These are phyloP conservation scores for Gossypium australe DNA, from an alignment of 345 rosid species.

Conservation along the genomic window DNA sequence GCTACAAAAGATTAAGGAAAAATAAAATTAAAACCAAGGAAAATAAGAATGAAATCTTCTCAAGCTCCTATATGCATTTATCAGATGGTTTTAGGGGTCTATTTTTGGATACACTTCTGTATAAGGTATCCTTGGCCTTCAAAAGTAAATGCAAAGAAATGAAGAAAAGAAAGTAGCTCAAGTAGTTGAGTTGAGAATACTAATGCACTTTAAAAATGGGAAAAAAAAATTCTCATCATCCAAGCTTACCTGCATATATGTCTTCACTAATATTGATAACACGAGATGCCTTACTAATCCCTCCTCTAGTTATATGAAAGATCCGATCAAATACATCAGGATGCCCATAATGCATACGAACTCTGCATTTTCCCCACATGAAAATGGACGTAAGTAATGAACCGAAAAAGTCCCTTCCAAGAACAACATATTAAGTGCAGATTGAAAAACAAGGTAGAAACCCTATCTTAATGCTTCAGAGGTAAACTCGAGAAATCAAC, in stretches of 20 bases:
- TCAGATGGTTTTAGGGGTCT: not conserved
- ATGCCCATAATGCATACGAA: conserved; percentile 99
- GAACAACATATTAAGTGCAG: not conserved
- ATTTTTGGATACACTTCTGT: not conserved
- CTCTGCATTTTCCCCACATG: conserved; percentile 49
- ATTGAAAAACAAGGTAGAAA: not conserved
- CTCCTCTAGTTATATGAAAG: conserved; percentile 96
- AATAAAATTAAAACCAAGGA: too few relatives aligned
- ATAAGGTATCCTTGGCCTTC: not conserved
- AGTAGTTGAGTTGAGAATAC: not conserved
- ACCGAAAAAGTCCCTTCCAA: not conserved
- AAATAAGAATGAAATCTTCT: not conserved
- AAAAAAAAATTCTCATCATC: not conserved
- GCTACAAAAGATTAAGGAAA: too few relatives aligned
- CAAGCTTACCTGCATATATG: conserved; percentile 75
- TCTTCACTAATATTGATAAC: conserved; percentile 97
- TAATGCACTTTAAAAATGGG: not conserved
- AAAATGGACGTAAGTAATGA: not conserved
- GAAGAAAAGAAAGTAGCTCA: not conserved
- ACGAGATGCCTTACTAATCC: conserved; percentile 97
- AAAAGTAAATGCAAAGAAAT: not conserved
- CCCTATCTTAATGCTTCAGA: not conserved
- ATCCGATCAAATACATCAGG: conserved; percentile 97
- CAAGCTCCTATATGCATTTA: not conserved
- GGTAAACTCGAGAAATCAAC: not conserved